Conservation (phyloP, 768 basidiomycete species). For the Auricularia cornea region DNA sequence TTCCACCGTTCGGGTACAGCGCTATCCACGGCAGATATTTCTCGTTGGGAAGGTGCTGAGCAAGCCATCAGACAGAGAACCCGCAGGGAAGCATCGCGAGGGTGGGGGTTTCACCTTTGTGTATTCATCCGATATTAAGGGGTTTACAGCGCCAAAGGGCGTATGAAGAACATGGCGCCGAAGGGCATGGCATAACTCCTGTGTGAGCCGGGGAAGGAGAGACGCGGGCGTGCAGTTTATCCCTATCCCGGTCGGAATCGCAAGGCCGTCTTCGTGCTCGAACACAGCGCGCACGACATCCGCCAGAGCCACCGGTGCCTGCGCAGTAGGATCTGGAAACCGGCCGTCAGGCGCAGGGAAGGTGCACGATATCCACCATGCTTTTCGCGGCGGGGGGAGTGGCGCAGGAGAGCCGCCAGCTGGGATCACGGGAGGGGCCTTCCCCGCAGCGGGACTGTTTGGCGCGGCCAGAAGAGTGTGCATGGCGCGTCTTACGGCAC, state of each 20-base stretch:
- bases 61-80: neutral
- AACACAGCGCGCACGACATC: conserved; percentile 32
- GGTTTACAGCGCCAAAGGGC: too few relatives aligned
- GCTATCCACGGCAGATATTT: conserved; percentile 41
- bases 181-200: conserved; percentile 2
- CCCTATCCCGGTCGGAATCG: conserved; percentile 49
- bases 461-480: conserved; percentile 23
- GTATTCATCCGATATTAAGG: too few relatives aligned
- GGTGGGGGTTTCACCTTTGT: neutral
- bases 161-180: neutral
- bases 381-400: conserved; percentile 32
- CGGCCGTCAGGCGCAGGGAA: conserved; percentile 33
- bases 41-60: neutral
- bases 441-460: conserved; percentile 6
- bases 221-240: conserved; percentile 60
- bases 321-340: conserved; percentile 6
- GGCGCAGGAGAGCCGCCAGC: too few relatives aligned
- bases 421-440: neutral
- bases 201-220: conserved; percentile 6
- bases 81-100: neutral
- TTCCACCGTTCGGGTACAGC: conserved; percentile 65
- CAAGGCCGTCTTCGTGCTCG: conserved; percentile 10
- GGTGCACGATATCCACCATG: conserved; percentile 70
- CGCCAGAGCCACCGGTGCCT: conserved; percentile 20
- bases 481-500: conserved; percentile 58